phyloP scores from a whole-genome alignment of 495 filamentous ascomycete genomes.

The Talaromyces proteolyticus region DNA sequence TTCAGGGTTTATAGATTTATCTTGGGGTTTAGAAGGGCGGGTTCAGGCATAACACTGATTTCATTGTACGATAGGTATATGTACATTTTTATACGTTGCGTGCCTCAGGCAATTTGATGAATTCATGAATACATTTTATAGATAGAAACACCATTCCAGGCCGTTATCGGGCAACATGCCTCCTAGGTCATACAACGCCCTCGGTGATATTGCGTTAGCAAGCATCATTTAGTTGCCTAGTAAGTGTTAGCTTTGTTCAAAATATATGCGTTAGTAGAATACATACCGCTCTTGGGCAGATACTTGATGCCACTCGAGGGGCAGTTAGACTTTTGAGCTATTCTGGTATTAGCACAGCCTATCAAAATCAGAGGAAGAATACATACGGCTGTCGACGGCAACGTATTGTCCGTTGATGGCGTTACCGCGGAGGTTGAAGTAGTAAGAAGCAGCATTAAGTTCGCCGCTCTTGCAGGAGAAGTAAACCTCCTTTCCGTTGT shows the following conservation, averaged over 20 bases:
- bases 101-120: background rate
- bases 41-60: background rate
- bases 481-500: constrained; percentile 51
- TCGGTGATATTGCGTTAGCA: background rate
- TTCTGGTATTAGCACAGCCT: constrained; percentile 5
- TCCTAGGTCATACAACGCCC: background rate
- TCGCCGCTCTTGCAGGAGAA: constrained; percentile 52
- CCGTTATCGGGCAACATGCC: background rate
- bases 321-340: constrained; percentile 51
- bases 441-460: constrained; percentile 70
- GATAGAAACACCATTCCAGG: background rate
- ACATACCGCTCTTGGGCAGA: constrained; percentile 38
- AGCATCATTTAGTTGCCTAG: background rate
- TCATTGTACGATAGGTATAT: background rate
- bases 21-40: background rate
- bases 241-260: background rate
- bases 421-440: constrained; percentile 68
- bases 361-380: background rate
- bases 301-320: constrained; percentile 53
- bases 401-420: constrained; percentile 65
- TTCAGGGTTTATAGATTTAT: constrained; percentile 43
- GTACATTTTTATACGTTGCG: background rate
- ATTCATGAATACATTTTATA: background rate
- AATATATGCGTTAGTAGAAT: background rate
- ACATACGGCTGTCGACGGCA: constrained; percentile 44